Evolutionary conservation across 2,329 filamentous ascomycete species (phyloP).

Genomic region (Aspergillus tanneri): DNA sequence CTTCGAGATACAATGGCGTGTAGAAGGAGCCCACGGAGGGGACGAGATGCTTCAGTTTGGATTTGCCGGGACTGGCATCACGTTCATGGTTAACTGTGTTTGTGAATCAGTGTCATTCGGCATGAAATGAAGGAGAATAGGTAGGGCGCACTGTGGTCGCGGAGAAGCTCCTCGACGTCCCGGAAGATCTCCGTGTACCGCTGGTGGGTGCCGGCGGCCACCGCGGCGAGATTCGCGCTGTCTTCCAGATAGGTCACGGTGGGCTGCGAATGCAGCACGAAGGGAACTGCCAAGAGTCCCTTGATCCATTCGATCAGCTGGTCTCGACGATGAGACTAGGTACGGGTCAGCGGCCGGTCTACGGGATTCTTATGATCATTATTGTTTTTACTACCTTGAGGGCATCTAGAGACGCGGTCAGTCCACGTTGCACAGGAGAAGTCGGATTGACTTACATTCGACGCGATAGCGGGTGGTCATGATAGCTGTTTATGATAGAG

Average conservation of each 20-base stretch:
- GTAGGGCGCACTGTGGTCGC: conserved; percentile 73
- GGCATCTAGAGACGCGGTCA: conserved; percentile 52
- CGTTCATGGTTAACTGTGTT: conserved; percentile 67
- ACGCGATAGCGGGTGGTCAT: conserved; percentile 58
- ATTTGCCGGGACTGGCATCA: conserved; percentile 64
- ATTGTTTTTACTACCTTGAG: too few species aligned
- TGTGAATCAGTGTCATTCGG: not conserved
- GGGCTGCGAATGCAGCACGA: conserved; percentile 93
- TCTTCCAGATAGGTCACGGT: conserved; percentile 77
- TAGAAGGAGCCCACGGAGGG: conserved; percentile 93
- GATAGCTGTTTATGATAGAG: conserved; percentile 9
- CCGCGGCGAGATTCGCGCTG: conserved; percentile 63
- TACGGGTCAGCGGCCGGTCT: not conserved
- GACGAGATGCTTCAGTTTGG: conserved; percentile 88
- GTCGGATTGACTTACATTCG: conserved; percentile 60
- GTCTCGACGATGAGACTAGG: conserved; percentile 80
- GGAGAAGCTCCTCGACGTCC: conserved; percentile 87
- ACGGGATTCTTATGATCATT: not conserved
- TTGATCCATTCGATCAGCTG: conserved; percentile 98
- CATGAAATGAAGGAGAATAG: not conserved
- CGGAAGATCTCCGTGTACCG: conserved; percentile 94
- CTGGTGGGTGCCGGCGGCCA: conserved; percentile 76
- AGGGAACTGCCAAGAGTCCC: conserved; percentile 86
- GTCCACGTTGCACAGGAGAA: conserved; percentile 2
- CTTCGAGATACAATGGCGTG: conserved; percentile 79